Conservation (phyloP, 2,329 filamentous ascomycete species). For the Diaporthe destruens region DNA sequence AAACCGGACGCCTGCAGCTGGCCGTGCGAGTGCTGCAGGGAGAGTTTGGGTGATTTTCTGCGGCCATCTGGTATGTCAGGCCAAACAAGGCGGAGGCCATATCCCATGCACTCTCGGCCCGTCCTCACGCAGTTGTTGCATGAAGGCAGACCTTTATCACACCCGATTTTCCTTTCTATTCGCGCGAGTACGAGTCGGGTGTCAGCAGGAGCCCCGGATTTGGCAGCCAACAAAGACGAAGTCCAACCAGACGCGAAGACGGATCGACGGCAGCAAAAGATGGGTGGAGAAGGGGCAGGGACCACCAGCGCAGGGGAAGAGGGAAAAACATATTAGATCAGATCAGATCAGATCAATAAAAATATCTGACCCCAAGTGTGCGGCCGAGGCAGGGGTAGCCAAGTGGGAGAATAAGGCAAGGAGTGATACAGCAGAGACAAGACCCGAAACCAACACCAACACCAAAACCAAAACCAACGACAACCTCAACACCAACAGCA, state of each 20-base stretch:
- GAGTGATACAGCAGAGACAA: not conserved
- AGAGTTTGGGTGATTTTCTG: constrained; percentile 46
- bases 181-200: constrained; percentile 14
- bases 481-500: not conserved
- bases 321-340: not conserved
- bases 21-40: constrained; percentile 27
- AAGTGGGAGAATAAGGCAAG: not conserved
- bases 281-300: constrained; percentile 8
- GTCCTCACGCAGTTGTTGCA: constrained; percentile 60
- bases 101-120: constrained; percentile 57
- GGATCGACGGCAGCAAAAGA: not conserved
- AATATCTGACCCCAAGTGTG: constrained; percentile 14
- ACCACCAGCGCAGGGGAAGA: constrained; percentile 1
- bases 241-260: constrained; percentile 12
- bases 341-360: constrained; percentile 19
- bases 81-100: constrained; percentile 61
- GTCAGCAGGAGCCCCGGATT: constrained; percentile 17
- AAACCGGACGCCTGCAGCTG: constrained; percentile 46
- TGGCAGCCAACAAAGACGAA: constrained; percentile 13
- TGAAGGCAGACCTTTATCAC: constrained; percentile 57
- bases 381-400: not conserved
- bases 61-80: constrained; percentile 61
- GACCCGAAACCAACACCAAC: too few species aligned
- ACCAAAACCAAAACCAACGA: not conserved
- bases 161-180: constrained; percentile 61